Evolutionary conservation across 805 yeast species (phyloP).

Genomic region (Pichia gijzeniarum): DNA sequence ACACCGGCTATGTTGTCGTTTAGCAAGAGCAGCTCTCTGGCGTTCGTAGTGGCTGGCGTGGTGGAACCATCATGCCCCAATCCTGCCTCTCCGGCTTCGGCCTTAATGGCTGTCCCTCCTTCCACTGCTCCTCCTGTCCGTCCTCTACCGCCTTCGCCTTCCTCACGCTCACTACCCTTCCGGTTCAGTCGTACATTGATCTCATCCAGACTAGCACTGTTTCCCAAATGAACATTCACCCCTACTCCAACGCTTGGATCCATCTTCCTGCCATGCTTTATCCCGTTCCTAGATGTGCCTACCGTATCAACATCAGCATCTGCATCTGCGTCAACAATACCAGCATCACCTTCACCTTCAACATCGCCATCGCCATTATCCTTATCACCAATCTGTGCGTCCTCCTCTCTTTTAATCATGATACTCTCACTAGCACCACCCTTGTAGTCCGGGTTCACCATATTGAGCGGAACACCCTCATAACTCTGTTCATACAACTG

Average conservation of each 20-base stretch:
- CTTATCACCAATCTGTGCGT: not conserved
- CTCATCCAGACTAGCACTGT: slow-evolving; percentile 2
- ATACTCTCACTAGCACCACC: slow-evolving; percentile 6
- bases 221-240: slow-evolving; percentile 5
- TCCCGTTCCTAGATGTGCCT: too few species aligned
- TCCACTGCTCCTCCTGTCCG: too few species aligned
- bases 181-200: slow-evolving; percentile 1
- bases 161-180: not conserved
- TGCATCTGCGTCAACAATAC: not conserved
- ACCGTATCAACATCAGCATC: not conserved
- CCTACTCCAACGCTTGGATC: slow-evolving; percentile 4
- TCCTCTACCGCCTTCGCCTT: too few species aligned
- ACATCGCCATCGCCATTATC: not conserved
- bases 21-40: slow-evolving; percentile 25
- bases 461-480: slow-evolving; percentile 16
- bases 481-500: slow-evolving; percentile 30
- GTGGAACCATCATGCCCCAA: not conserved
- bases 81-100: too few species aligned
- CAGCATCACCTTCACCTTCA: not conserved
- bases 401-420: not conserved
- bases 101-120: too few species aligned
- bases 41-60: slow-evolving; percentile 27
- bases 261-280: too few species aligned
- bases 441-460: slow-evolving; percentile 26
- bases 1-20: slow-evolving; percentile 29